Base-by-base conservation (phyloP, 148 eudicot genomes). In the Cornus suecica region DNA sequence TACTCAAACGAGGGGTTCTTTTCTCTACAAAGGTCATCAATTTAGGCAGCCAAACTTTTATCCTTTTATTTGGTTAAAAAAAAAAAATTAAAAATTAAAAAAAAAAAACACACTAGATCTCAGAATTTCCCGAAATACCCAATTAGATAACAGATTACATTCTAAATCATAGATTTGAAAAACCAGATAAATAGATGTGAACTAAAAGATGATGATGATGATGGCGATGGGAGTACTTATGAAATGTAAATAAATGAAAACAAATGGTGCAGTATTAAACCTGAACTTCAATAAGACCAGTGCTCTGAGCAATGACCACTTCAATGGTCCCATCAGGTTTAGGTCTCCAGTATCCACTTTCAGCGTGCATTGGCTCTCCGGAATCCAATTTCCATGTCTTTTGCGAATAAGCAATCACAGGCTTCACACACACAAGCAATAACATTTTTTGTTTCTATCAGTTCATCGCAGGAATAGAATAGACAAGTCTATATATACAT, bases 241-340 rank as follows among this genome's bases (percentile, higher is more conserved):
- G 6, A 37, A 37, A 37, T 32, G 15, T 15, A 58, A 58, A 20
- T 18, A 58, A 32, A 41, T 22, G 48, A 16, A 30, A 0, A 65
- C 10, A 4, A 18, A 20, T 9, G 48, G 2, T 25, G 31, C 52
- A 25, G 41, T 31, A 24, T 27, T 62, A 45, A 23, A 86, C 88
- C 88, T 82, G 87, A 32, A 87, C 79, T 76, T 87, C 90, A 42
- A 80, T 79, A 4, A 87, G 87, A 63, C 90, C 90, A 45, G 90
- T 87, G 78, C 90, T 87, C 83, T 87, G 90, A 67, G 90, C 86
- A 65, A 87, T 78, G 69, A 84, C 90, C 26, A 87, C 86, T 83
- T 87, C 87, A 71, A 87, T 73, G n/a, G 87, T 75, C 0, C 87
- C 90, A 28, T 87, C 90, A 27, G 78, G 84, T 72, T 87, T 84